Evolutionary conservation across 2,329 filamentous ascomycete species (phyloP).

Genomic region (Bipolaris cookei): DNA sequence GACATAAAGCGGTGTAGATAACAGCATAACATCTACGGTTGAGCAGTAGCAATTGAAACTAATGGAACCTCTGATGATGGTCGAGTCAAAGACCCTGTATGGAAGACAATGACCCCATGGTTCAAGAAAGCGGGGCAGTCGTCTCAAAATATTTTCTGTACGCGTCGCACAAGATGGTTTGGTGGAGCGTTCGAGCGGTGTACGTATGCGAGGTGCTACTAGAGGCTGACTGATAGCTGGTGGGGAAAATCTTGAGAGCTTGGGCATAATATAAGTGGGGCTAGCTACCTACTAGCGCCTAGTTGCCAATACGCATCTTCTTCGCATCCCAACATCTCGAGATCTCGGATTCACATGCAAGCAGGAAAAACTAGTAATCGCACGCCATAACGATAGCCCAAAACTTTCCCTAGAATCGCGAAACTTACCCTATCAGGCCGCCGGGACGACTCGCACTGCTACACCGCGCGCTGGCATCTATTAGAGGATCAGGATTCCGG

Average conservation of each 20-base stretch:
- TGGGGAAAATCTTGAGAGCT: conserved; percentile 10
- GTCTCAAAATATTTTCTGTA: too few relatives aligned
- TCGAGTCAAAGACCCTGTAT: neutral
- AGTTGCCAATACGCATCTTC: conserved; percentile 11
- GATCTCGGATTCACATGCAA: conserved; percentile 1
- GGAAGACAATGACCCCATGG: conserved; percentile 51
- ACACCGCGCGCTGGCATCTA: neutral
- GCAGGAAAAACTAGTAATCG: neutral
- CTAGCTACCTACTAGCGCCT: conserved; percentile 8
- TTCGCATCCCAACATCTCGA: conserved; percentile 7
- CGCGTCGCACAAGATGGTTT: neutral
- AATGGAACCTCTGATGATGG: neutral
- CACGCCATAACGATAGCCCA: neutral
- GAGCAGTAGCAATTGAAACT: neutral
- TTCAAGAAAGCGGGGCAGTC: neutral
- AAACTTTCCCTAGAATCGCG: neutral
- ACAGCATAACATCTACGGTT: neutral
- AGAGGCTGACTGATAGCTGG: conserved; percentile 8
- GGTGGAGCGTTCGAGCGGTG: neutral
- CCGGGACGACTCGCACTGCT: neutral
- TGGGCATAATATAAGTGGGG: conserved; percentile 4
- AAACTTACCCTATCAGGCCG: neutral
- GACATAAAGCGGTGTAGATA: neutral
- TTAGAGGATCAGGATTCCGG: neutral
- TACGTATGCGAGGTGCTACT: neutral